These are phyloP conservation scores for Pleurotus eryngii DNA, from an alignment of 768 basidiomycete species.

Conservation along the genomic window DNA sequence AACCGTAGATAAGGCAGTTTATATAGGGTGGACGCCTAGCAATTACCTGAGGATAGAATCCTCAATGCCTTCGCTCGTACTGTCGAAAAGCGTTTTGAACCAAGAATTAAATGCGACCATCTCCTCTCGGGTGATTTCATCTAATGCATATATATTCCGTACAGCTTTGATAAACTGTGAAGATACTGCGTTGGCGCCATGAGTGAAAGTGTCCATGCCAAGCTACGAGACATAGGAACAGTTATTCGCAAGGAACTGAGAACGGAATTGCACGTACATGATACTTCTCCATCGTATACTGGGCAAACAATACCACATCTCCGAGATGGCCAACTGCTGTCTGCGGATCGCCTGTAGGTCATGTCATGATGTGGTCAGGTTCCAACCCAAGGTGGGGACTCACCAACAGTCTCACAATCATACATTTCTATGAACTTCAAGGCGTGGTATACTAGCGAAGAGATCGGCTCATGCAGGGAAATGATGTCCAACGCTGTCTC, in stretches of 20 bases:
- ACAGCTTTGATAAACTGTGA: slow-evolving; percentile 50
- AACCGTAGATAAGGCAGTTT: background rate
- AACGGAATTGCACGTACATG: slow-evolving; percentile 38
- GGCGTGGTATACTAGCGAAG: slow-evolving; percentile 60
- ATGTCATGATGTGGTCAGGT: background rate
- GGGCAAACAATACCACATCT: slow-evolving; percentile 73
- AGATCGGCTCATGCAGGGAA: slow-evolving; percentile 62
- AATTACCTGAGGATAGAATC: slow-evolving; percentile 66
- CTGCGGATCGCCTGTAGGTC: slow-evolving; percentile 70
- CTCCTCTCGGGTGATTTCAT: slow-evolving; percentile 42
- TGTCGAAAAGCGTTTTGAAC: slow-evolving; percentile 80
- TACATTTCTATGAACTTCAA: slow-evolving; percentile 65
- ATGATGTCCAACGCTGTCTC: slow-evolving; percentile 65
- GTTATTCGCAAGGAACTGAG: background rate
- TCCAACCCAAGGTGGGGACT: slow-evolving; percentile 16
- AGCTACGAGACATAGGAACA: slow-evolving; percentile 36
- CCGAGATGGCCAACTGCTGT: slow-evolving; percentile 77
- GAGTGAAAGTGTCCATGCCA: slow-evolving; percentile 40
- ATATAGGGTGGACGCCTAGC: background rate
- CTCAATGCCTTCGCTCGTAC: slow-evolving; percentile 76
- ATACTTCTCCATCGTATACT: slow-evolving; percentile 62
- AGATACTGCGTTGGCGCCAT: slow-evolving; percentile 43
- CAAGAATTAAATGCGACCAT: slow-evolving; percentile 48
- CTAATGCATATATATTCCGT: slow-evolving; percentile 36
- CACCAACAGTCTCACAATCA: slow-evolving; percentile 80